Base-by-base conservation (phyloP, 1,139 yeast species). In the Scheffersomyces parashehatae region DNA sequence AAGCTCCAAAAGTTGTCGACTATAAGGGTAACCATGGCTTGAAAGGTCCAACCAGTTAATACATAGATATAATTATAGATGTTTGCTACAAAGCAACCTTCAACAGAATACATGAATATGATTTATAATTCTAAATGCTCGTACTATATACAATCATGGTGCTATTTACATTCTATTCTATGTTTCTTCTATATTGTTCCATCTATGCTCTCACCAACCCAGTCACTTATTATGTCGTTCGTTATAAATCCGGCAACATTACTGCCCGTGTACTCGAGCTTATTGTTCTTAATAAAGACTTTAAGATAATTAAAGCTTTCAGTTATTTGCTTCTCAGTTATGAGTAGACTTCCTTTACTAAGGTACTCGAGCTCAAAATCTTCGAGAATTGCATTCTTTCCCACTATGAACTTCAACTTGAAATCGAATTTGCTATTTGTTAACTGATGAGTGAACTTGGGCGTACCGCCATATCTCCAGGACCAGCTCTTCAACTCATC, bases 391-490 rank as follows among this genome's bases (percentile, higher is more conserved):
- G 68, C 67, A 2, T 75, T 70, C 45, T 73, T 77, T 11, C 68
- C 78, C 4, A 82, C 77, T 2, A 57, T 44, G 43, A 82, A 71
- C 39, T 54, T 62, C 5, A 79, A 56, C 7, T 46, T 46, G 35
- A 75, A 55, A 2, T 67, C 72, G 30, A 57, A 54, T 34, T 64
- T 59, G 0, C 61, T 53, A 43, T 70, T 63, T 1, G 48, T 50
- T 30, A 82, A 56, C 4, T 58, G 55, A 53, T 83, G 85, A 12
- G 69, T 66, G 58, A 86, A 86, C 46, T 65, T 69, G 1, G 96
- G 96, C 0, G 95, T 83, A 33, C 76, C 73, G 0, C 90, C 95
- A 59, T 64, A 87, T 32, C 67, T 74, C 95, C 95, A 88, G 1
- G 74, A 68, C 93, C 95, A 86, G 10, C 70, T 60, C 45, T 66